Base-by-base conservation (phyloP, 768 basidiomycete genomes). In the Psilocybe subaeruginosa region DNA sequence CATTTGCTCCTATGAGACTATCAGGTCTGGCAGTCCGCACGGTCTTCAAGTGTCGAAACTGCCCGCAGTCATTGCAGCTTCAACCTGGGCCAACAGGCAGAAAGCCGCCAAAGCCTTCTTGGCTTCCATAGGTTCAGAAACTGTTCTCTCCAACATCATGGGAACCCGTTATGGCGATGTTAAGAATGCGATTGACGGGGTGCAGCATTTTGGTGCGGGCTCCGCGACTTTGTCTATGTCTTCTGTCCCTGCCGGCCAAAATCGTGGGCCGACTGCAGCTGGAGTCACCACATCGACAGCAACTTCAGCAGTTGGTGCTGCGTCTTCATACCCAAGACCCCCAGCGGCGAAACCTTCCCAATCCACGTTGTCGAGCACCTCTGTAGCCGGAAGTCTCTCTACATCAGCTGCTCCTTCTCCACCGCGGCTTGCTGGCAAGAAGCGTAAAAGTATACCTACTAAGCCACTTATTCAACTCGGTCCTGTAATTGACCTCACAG, bases 101-200 rank as follows among this genome's bases (percentile, higher is more conserved):
- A 58, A 63, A 12, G 64, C 65, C 16, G 72, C 73, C 0, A 69
- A 63, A 45, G 33, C 31, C 0, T 74, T 78, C 52, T 63, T 77
- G 49, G 29, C 61, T 8, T 67, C 48, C 4, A 64, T 79, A 47
- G 76, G 75, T 11, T 31, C 61, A 7, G 70, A 73, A 2, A 29
- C 4, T 35, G 49, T 64, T 3, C 64, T 77, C 35, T 56, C 59
- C 51, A 66, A 65, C 54, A 62, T 78, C 27, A 74, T 78, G 73
- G 76, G 74, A 9, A 45, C 62, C 7, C 59, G 74, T 23, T 74
- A 72, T 60, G 52, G 46, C 1, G 77, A 78, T 57, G 72, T 77
- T 27, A 31, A 63, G 19, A 63, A 66, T n/a, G 70, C 74, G 1
- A 37, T 77, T 6, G 56, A 66, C 23, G 72, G 72, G 3, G 66